A percentile compares a stretch with the other conserved stretches of the same genome.
These are phyloP conservation scores for Rhododendron henanense DNA, from an alignment of 148 eudicot genomes.

Conservation along the genomic window DNA sequence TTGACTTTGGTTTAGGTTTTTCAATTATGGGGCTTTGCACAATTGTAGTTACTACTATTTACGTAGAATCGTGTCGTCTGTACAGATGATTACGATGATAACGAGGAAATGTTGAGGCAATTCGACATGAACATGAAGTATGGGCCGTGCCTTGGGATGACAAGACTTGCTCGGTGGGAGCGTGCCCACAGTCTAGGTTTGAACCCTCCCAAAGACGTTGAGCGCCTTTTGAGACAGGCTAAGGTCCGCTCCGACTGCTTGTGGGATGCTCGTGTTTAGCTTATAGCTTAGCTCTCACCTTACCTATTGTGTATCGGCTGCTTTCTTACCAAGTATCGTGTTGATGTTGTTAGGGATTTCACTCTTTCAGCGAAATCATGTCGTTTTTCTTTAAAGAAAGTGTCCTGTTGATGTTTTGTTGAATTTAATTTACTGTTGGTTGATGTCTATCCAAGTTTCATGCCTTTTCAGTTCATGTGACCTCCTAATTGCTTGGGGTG, in stretches of 20 bases:
- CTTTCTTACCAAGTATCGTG: background rate
- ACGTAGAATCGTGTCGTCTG: background rate
- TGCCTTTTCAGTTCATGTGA: background rate
- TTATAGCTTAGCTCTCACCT: background rate
- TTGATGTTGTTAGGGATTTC: background rate
- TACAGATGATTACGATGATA: slow-evolving; percentile 43
- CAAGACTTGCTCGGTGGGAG: slow-evolving; percentile 55
- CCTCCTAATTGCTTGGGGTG: background rate
- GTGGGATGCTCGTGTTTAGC: slow-evolving; percentile 63
- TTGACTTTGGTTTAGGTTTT: background rate
- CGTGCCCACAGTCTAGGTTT: slow-evolving; percentile 52
- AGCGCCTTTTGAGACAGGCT: slow-evolving; percentile 26
- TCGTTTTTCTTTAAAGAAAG: too few relatives aligned
- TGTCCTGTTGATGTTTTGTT: background rate
- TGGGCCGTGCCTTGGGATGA: slow-evolving; percentile 72
- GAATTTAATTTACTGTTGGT: background rate
- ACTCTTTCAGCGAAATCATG: background rate
- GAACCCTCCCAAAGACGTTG: slow-evolving; percentile 52
- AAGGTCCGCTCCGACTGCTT: slow-evolving; percentile 38
- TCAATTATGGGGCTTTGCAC: background rate
- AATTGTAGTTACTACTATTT: background rate
- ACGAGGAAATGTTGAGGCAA: slow-evolving; percentile 63
- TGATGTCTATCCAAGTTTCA: background rate
- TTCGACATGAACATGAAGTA: slow-evolving; percentile 74
- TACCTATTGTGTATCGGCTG: background rate